These are phyloP conservation scores for Solanum virginianum DNA, from an alignment of 257 asterid genomes.

Conservation along the genomic window DNA sequence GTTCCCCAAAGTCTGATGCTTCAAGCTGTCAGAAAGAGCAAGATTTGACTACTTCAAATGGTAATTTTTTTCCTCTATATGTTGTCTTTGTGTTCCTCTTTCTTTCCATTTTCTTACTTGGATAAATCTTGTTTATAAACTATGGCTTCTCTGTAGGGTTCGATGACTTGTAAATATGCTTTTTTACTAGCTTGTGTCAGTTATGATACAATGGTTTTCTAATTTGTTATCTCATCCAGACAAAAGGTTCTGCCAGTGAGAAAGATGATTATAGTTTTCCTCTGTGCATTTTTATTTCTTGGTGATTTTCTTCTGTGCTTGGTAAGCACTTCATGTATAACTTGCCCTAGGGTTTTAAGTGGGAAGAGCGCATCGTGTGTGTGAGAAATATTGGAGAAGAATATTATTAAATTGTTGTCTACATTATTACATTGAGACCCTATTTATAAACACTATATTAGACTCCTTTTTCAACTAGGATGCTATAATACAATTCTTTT, in stretches of 20 bases:
- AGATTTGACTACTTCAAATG: slow-evolving; percentile 46
- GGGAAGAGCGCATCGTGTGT: background rate
- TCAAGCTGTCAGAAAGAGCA: slow-evolving; percentile 45
- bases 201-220: background rate
- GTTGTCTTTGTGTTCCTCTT: background rate
- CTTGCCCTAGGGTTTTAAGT: background rate
- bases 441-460: no score
- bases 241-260: background rate
- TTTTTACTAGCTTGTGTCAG: background rate
- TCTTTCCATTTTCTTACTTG: background rate
- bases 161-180: background rate
- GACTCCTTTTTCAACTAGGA: no score
- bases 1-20: slow-evolving; percentile 54
- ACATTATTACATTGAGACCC: no score
- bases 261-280: background rate
- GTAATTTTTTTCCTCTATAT: slow-evolving; percentile 17
- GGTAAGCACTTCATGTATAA: background rate
- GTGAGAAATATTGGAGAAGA: no score
- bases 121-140: background rate
- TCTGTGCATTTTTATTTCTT: background rate
- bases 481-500: no score
- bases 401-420: no score
- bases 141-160: background rate
- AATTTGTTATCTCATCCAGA: background rate
- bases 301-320: background rate